A percentile compares a stretch with the other conserved stretches of the same genome.
Conservation (phyloP, 495 filamentous ascomycete species). For the Penicillium cataractarum region DNA sequence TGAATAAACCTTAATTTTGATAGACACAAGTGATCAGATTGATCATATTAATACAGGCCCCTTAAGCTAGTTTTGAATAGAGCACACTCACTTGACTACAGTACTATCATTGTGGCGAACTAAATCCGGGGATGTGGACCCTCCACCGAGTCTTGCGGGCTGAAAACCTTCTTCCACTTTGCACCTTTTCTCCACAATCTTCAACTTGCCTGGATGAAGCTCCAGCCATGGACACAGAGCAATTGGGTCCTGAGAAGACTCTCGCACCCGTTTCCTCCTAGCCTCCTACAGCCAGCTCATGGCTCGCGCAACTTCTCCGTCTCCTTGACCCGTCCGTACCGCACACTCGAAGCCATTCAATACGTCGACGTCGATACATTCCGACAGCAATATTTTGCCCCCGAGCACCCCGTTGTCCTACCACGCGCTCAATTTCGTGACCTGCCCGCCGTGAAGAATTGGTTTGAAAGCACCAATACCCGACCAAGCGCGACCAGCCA, state of each 20-base stretch:
- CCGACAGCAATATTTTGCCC: constrained; percentile 49
- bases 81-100: too few species aligned
- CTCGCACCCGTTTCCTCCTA: not conserved
- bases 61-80: too few species aligned
- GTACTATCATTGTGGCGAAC: too few species aligned
- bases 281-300: not conserved
- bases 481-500: not conserved
- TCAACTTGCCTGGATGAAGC: constrained; percentile 37
- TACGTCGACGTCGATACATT: constrained; percentile 47
- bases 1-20: too few species aligned
- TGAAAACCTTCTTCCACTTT: not conserved
- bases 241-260: constrained; percentile 19
- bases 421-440: constrained; percentile 45
- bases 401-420: constrained; percentile 51
- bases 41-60: too few species aligned
- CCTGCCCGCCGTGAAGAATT: constrained; percentile 56
- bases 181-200: not conserved
- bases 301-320: constrained; percentile 26
- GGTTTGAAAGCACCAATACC: constrained; percentile 46
- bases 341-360: constrained; percentile 35
- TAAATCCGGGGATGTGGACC: not conserved
- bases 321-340: constrained; percentile 21
- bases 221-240: constrained; percentile 29
- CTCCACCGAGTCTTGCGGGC: not conserved
- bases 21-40: too few species aligned